Percentiles rank a stretch among this genome's conserved stretches.
Conservation (phyloP, 1,139 yeast genomes). For the Eremothecium sinecaudum region DNA sequence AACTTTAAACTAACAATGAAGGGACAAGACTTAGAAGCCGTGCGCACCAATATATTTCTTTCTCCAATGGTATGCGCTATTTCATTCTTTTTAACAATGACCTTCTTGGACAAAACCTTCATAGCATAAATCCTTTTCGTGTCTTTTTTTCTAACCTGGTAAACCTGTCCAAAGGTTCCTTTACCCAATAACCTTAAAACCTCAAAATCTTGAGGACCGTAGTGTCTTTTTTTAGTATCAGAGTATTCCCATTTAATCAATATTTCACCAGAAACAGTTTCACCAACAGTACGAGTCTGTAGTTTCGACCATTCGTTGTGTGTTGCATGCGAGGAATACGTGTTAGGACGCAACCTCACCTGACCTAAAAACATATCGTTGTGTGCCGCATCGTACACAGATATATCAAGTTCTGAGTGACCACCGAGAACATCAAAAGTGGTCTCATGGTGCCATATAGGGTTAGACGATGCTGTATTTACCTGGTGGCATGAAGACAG, state of each 20-base stretch:
- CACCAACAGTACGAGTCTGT: conserved; percentile 66
- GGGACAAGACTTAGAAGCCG: conserved; percentile 74
- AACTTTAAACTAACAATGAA: conserved; percentile 92
- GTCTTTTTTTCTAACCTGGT: conserved; percentile 85
- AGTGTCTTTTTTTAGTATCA: conserved; percentile 59
- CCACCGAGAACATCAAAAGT: conserved; percentile 84
- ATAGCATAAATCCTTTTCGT: conserved; percentile 88
- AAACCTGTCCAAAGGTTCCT: conserved; percentile 96
- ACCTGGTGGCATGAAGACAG: conserved; percentile 16
- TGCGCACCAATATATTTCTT: conserved; percentile 84
- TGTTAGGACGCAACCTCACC: conserved; percentile 61
- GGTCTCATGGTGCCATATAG: conserved; percentile 86
- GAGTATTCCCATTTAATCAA: conserved; percentile 67
- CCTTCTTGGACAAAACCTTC: conserved; percentile 90
- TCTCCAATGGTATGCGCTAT: conserved; percentile 97
- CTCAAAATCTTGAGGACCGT: conserved; percentile 91
- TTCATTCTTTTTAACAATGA: conserved; percentile 91
- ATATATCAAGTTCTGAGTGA: conserved; percentile 72
- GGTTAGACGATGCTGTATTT: conserved; percentile 41
- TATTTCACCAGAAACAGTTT: conserved; percentile 67
- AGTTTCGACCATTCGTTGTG: conserved; percentile 62
- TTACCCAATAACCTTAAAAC: conserved; percentile 82
- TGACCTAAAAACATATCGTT: conserved; percentile 85
- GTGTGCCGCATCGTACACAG: conserved; percentile 74
- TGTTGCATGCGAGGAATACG: conserved; percentile 30